Base-by-base conservation (phyloP, 495 filamentous ascomycete genomes). In the Penicillium cinerascens region DNA sequence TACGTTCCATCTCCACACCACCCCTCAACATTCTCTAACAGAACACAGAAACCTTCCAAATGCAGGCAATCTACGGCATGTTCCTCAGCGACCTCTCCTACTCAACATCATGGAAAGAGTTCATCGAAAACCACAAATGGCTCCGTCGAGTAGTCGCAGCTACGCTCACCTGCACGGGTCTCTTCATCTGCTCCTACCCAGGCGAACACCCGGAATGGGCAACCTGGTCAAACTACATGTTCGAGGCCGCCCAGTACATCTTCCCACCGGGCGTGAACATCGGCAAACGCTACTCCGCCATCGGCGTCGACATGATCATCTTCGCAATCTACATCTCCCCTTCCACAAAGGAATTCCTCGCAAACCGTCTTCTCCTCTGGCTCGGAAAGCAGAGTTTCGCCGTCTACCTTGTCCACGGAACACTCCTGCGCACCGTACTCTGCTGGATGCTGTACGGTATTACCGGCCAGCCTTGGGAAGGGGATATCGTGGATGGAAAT, bases 381-480 rank as follows among this genome's bases (percentile, higher is more conserved):
- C 74, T 87, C 16, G 85, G 85, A 40, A 81, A 81, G 59, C 80
- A 85, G 63, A 82, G 78, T 44, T 87, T 87, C 57, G 84, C 85
- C 23, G 81, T 87, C 15, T 87, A 87, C 55, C 77, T 87, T 5
- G 73, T 85, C 4, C 85, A 88, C 64, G 84, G 84, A 11, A 78
- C 79, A 15, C 74, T 87, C 22, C 75, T 88, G 26, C 80, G 85
- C 42, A 79, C 75, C 20, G 68, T 87, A 0, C 71, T 86, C 4
- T 79, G 77, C 55, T 86, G 84, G 81, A 77, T 85, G 73, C 72
- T 84, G 10, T 87, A 83, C 55, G 81, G 84, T 4, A 74, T 82
- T 37, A 72, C 69, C 2, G 70, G 77, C 2, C 65, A 73, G 17
- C 80, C 81, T 2, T 70, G 75, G 46, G 68, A 70, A 4, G 73